A percentile compares a stretch with the other conserved stretches of the same genome.
Conservation (phyloP, 2,329 filamentous ascomycete genomes). For the Microsporum canis region DNA sequence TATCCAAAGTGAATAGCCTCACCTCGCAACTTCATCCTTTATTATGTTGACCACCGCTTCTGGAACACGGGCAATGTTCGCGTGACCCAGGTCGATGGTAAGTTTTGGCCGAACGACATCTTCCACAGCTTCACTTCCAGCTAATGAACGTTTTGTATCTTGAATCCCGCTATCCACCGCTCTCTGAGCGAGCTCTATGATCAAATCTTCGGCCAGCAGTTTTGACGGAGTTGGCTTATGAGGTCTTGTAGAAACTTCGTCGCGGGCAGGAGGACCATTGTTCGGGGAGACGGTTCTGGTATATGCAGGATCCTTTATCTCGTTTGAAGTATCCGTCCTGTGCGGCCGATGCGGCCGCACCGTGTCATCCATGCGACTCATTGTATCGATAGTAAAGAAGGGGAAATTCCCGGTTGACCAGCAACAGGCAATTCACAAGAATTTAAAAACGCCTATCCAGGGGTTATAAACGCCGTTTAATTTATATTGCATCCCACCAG, state of each 20-base stretch:
- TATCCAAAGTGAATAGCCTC: conserved; percentile 11
- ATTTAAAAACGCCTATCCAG: not conserved
- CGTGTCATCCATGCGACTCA: conserved; percentile 30
- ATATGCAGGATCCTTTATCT: conserved; percentile 25
- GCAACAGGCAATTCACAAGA: conserved; percentile 8
- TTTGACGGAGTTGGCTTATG: conserved; percentile 20
- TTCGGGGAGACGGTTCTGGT: conserved; percentile 20
- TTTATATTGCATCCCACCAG: conserved; percentile 4
- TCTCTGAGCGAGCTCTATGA: conserved; percentile 34
- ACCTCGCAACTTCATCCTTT: conserved; percentile 44
- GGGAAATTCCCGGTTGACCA: conserved; percentile 4
- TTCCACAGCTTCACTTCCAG: conserved; percentile 35
- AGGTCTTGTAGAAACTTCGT: conserved; percentile 21
- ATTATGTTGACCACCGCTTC: conserved; percentile 41
- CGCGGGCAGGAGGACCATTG: conserved; percentile 20
- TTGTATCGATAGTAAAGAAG: conserved; percentile 23
- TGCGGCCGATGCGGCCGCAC: conserved; percentile 25
- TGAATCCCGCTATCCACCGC: conserved; percentile 39
- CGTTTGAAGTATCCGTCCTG: conserved; percentile 22
- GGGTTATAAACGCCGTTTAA: not conserved
- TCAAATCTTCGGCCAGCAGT: conserved; percentile 33
- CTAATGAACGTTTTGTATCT: conserved; percentile 38
- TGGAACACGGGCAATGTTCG: conserved; percentile 38
- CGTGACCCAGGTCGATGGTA: conserved; percentile 42
- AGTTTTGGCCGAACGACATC: conserved; percentile 39